Evolutionary conservation across 2,329 filamentous ascomycete genomes (phyloP).

Genomic region (Aureobasidium sp.): DNA sequence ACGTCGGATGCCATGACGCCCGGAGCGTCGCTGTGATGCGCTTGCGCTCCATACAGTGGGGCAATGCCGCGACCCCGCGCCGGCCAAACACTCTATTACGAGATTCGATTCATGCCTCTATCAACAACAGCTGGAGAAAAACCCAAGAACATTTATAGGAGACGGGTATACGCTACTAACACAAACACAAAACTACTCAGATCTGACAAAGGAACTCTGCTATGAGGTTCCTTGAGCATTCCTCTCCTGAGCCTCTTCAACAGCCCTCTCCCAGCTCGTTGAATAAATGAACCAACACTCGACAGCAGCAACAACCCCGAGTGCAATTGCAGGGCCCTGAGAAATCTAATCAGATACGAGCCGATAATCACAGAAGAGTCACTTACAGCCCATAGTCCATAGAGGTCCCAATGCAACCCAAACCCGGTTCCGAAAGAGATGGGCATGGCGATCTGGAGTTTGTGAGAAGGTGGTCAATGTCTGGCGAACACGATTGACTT

Average conservation of each 20-base stretch:
- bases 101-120: neutral
- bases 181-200: neutral
- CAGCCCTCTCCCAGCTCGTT: slow-evolving; percentile 48
- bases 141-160: neutral
- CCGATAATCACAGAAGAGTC: neutral
- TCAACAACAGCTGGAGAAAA: neutral
- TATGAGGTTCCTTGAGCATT: slow-evolving; percentile 35
- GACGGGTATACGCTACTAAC: neutral
- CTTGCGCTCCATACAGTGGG: neutral
- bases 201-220: neutral
- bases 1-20: neutral
- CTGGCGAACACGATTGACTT: slow-evolving; percentile 12
- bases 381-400: slow-evolving; percentile 61
- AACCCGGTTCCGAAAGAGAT: slow-evolving; percentile 74
- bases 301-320: slow-evolving; percentile 52
- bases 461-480: neutral
- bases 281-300: slow-evolving; percentile 52
- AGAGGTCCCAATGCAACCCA: slow-evolving; percentile 65
- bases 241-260: slow-evolving; percentile 52
- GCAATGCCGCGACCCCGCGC: slow-evolving; percentile 4
- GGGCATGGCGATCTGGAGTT: slow-evolving; percentile 60
- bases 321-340: slow-evolving; percentile 51
- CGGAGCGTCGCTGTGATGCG: neutral
- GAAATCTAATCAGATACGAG: slow-evolving; percentile 18
- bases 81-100: neutral